These are phyloP conservation scores for Phytopythium delawarense DNA, from an alignment of 352 stramenopile species.

Conservation along the genomic window DNA sequence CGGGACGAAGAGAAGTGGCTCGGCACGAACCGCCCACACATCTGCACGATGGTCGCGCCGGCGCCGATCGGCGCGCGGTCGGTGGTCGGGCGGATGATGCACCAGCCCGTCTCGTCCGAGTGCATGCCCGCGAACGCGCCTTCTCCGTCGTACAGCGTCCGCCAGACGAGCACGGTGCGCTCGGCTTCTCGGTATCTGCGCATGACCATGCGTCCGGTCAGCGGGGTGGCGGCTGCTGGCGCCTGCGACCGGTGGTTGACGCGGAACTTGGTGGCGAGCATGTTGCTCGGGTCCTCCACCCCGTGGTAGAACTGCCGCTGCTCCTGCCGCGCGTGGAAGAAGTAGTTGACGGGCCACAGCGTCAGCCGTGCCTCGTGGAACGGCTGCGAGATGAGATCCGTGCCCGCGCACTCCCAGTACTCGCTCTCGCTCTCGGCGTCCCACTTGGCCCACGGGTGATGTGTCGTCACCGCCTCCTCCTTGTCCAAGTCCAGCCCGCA, in stretches of 20 bases:
- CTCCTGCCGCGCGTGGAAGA: conserved; percentile 6
- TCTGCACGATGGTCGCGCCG: conserved; percentile 13
- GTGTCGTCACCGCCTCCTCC: background rate
- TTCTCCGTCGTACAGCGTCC: conserved; percentile 36
- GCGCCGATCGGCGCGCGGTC: conserved; percentile 6
- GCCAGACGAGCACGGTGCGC: conserved; percentile 51
- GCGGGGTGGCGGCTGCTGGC: background rate
- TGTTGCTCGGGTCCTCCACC: conserved; percentile 23
- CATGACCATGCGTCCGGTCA: conserved; percentile 17
- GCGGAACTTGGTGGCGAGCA: conserved; percentile 31
- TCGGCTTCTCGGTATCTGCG: conserved; percentile 32
- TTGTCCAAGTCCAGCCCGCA: conserved; percentile 5
- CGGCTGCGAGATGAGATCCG: background rate
- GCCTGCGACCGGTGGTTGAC: conserved; percentile 10
- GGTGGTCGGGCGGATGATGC: conserved; percentile 18
- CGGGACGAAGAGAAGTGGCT: conserved; percentile 14
- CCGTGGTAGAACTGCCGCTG: conserved; percentile 14
- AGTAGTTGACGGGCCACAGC: conserved; percentile 1
- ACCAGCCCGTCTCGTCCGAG: conserved; percentile 58
- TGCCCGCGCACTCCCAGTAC: conserved; percentile 5
- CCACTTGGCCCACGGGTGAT: conserved; percentile 1
- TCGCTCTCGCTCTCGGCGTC: conserved; percentile 5
- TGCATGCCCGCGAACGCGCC: conserved; percentile 32
- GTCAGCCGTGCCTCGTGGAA: conserved; percentile 4
- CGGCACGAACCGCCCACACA: conserved; percentile 19